Evolutionary conservation across 345 rosid genomes (phyloP), one percentile per base, ranked within the genome.

Genomic region (Arabidopsis arenosa): DNA sequence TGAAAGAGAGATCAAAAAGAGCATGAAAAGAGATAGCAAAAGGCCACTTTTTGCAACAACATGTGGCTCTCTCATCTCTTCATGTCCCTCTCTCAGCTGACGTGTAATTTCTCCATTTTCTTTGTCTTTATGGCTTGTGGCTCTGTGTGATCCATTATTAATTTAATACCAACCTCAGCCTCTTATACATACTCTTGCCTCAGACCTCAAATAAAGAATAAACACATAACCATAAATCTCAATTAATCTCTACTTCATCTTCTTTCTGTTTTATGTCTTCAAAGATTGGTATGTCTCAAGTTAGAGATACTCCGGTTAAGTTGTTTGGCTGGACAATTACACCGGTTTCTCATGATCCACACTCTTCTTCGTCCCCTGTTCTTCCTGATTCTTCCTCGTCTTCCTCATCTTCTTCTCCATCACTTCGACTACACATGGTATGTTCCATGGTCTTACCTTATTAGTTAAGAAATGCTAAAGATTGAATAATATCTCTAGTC

Each of bases 1-100:
- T 33, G 76, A 64, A 77, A 70, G 60, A 77, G 18, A 64, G 12
- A 71, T 37, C 3, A 40, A 57, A 71, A 41, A 70, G 73, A 47
- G 80, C 21, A 45, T 49, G 9, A 6, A 57, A 56, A 64, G 44
- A 58, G 73, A 72, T 77, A 17, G 12, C 45, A 57, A 72, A 77
- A 70, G 63, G 33, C 6, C 48, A 72, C 73, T 40, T 77, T 68
- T 59, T 2, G 26, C 36, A 18, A 37, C 51, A 71, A 32, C 73
- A 71, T 77, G 81, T 77, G 81, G 81, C 63, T 77, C 63, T 77
- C 67, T 23, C 66, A 18, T 71, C 62, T 55, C 76, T 26, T 26
- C 66, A 77, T 9, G 80, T 71, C 76, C 62, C 48, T 72, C 8
- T 77, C 76, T 71, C 14, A 39, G 47, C 72, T 71, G 30, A 64